Evolutionary conservation across 495 filamentous ascomycete genomes (phyloP).

Genomic region (Halenospora varia): DNA sequence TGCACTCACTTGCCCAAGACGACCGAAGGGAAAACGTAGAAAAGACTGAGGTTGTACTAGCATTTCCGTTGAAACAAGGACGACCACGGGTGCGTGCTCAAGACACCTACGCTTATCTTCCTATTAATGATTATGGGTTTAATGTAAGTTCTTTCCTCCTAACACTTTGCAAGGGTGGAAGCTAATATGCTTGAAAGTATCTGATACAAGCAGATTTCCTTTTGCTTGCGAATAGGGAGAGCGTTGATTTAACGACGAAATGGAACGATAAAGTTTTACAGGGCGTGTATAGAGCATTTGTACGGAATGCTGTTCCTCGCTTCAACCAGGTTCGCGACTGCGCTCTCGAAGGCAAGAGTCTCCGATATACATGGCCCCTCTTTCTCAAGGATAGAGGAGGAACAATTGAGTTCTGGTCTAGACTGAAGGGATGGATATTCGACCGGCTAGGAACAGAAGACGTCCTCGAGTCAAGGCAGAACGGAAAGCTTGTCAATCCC

Average conservation of each 20-base stretch:
- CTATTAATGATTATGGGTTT: constrained; percentile 11
- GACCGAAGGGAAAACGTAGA: constrained; percentile 7
- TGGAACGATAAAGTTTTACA: constrained; percentile 5
- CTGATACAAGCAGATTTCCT: constrained; percentile 5
- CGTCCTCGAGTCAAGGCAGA: constrained; percentile 4
- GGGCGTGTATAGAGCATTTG: constrained; percentile 5
- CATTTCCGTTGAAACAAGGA: constrained; percentile 8
- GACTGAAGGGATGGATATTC: constrained; percentile 6
- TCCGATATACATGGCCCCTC: constrained; percentile 8
- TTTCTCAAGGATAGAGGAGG: constrained; percentile 6
- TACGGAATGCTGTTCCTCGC: constrained; percentile 2
- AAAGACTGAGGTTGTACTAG: constrained; percentile 6
- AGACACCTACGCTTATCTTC: constrained; percentile 8
- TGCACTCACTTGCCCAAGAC: neutral
- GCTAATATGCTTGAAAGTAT: constrained; percentile 4
- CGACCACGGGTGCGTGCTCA: constrained; percentile 1
- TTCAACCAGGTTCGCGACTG: constrained; percentile 1
- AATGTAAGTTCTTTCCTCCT: constrained; percentile 9
- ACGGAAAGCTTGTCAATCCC: neutral
- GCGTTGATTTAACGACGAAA: neutral
- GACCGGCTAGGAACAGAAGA: neutral
- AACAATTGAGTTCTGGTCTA: constrained; percentile 3
- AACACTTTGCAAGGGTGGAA: neutral
- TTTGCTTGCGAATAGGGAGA: constrained; percentile 3
- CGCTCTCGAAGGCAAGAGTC: neutral